Percentiles rank a stretch among this genome's conserved stretches.
phyloP scores from a whole-genome alignment of 148 eudicot genomes.

The Selenicereus undatus region DNA sequence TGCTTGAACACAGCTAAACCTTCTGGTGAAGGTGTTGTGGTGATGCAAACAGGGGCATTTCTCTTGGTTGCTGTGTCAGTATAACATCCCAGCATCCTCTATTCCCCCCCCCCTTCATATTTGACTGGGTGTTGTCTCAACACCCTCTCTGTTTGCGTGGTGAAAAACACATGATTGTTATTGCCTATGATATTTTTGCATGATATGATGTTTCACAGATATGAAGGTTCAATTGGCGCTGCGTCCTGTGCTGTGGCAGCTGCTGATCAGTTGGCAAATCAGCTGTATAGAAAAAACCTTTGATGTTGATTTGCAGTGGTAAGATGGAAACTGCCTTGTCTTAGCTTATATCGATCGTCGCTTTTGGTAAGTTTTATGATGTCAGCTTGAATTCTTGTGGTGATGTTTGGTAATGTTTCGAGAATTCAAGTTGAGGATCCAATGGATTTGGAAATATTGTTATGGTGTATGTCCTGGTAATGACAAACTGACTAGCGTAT shows the following conservation, averaged over 20 bases:
- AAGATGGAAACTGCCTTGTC: too few species aligned
- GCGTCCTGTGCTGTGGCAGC: conserved; percentile 82
- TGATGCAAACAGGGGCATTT: conserved; percentile 65
- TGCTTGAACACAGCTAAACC: conserved; percentile 70
- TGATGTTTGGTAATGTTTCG: too few species aligned
- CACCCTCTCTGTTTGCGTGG: neutral
- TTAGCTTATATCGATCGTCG: too few species aligned
- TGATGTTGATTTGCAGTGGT: conserved; percentile 26
- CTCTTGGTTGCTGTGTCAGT: conserved; percentile 81
- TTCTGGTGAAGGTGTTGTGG: conserved; percentile 85
- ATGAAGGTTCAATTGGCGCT: conserved; percentile 84
- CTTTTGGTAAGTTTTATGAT: too few species aligned
- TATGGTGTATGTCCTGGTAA: too few species aligned
- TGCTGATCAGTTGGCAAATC: conserved; percentile 59
- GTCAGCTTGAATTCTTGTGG: too few species aligned
- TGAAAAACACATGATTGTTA: neutral
- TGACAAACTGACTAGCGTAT: too few species aligned
- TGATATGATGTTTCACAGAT: conserved; percentile 40
- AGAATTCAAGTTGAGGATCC: too few species aligned
- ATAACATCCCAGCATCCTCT: neutral
- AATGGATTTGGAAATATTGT: too few species aligned
- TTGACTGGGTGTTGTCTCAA: neutral
- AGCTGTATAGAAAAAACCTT: conserved; percentile 50
- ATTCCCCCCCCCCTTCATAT: too few species aligned
- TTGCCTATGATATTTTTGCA: neutral